Evolutionary conservation across 2,329 filamentous ascomycete species (phyloP).

Genomic region (Stenocarpella maydis): DNA sequence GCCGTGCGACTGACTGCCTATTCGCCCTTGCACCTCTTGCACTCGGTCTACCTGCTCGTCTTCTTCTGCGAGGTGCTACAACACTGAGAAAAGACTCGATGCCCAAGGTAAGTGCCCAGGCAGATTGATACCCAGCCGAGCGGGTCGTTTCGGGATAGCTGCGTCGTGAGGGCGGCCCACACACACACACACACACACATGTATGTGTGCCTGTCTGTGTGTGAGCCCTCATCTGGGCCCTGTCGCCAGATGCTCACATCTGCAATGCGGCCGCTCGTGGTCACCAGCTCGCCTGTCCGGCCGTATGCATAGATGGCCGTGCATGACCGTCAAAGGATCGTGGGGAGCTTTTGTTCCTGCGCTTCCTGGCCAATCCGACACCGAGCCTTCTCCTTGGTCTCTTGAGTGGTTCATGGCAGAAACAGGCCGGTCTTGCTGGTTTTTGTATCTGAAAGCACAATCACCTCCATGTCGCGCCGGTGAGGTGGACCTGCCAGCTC

Average conservation of each 20-base stretch:
- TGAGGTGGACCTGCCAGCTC: no score
- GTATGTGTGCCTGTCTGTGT: no score
- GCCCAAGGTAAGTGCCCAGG: not conserved
- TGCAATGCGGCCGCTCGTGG: slow-evolving; percentile 5
- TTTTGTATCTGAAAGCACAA: not conserved
- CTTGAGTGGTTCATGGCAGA: no score
- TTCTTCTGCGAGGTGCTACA: not conserved
- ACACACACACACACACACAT: no score
- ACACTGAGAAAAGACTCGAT: not conserved
- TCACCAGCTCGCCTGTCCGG: slow-evolving; percentile 15
- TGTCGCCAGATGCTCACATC: not conserved
- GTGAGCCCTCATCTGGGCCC: slow-evolving; percentile 9
- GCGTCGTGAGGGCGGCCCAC: not conserved
- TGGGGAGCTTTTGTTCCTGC: not conserved
- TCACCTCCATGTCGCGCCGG: not conserved
- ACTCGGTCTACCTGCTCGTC: not conserved
- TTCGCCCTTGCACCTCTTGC: not conserved
- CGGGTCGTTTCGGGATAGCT: slow-evolving; percentile 15
- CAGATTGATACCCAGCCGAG: slow-evolving; percentile 3
- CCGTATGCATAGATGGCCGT: not conserved
- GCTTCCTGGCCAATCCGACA: not conserved
- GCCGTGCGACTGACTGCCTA: not conserved
- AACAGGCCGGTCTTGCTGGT: not conserved
- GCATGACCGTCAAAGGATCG: not conserved
- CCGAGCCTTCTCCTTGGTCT: not conserved